Conservation (phyloP, 129 eudicot species). For the Heracleum sosnowskyi region DNA sequence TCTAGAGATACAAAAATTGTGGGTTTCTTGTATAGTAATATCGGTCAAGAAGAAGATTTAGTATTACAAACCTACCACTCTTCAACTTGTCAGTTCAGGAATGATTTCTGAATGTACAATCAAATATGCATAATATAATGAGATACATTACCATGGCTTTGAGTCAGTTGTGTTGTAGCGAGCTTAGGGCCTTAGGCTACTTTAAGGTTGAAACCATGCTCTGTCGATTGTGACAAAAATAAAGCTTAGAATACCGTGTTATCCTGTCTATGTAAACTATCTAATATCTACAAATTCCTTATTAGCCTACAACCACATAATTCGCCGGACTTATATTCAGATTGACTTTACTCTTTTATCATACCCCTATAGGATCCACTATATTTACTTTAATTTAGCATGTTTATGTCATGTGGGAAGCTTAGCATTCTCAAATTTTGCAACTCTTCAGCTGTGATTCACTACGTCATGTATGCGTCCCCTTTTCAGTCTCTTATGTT, state of each 20-base stretch:
- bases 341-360: background rate
- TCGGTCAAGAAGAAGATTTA: no score
- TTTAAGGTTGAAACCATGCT: background rate
- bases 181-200: background rate
- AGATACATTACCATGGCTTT: background rate
- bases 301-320: conserved; percentile 1
- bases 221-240: background rate
- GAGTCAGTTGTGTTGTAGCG: background rate
- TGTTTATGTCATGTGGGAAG: background rate
- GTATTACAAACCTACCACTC: background rate
- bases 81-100: background rate
- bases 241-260: background rate
- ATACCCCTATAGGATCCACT: background rate
- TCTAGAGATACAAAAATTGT: no score
- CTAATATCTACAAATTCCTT: background rate
- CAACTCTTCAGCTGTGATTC: background rate
- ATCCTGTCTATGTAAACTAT: background rate
- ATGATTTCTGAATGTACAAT: background rate
- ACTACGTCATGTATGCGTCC: background rate
- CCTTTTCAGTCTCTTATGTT: background rate
- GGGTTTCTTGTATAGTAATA: background rate
- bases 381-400: background rate
- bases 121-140: background rate
- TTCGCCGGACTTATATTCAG: no score
- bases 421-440: background rate